phyloP scores from a whole-genome alignment of 1,284 basidiomycete genomes.

The Mrakiaceae sp. region DNA sequence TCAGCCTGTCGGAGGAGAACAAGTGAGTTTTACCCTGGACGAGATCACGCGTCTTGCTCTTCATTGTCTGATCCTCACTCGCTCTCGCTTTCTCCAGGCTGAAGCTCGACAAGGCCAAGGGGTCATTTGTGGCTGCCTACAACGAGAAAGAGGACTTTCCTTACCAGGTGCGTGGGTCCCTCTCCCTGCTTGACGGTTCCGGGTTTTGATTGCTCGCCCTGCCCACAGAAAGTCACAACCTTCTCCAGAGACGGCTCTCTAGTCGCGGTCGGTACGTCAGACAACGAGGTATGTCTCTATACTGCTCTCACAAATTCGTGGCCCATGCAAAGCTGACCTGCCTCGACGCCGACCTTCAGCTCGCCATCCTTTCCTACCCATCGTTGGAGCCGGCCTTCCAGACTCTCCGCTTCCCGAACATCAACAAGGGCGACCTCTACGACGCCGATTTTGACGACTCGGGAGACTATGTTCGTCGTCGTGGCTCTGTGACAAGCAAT shows the following conservation, averaged over 20 bases:
- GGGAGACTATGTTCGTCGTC: slow-evolving; percentile 36
- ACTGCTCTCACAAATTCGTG: not conserved
- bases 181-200: not conserved
- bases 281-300: slow-evolving; percentile 39
- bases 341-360: slow-evolving; percentile 11
- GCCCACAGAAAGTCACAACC: slow-evolving; percentile 57
- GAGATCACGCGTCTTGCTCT: not conserved
- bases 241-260: slow-evolving; percentile 53
- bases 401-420: slow-evolving; percentile 33
- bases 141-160: slow-evolving; percentile 61
- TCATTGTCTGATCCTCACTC: not conserved
- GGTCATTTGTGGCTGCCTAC: slow-evolving; percentile 46
- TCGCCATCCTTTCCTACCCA: slow-evolving; percentile 57
- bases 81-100: slow-evolving; percentile 39
- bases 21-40: slow-evolving; percentile 14
- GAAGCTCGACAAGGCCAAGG: slow-evolving; percentile 41
- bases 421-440: slow-evolving; percentile 58
- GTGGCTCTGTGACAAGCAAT: too few relatives aligned
- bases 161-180: slow-evolving; percentile 55
- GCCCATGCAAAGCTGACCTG: not conserved
- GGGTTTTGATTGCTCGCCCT: slow-evolving; percentile 17
- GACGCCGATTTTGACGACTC: slow-evolving; percentile 53
- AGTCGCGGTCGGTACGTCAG: slow-evolving; percentile 51
- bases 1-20: slow-evolving; percentile 51
- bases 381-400: slow-evolving; percentile 44